Evolutionary conservation across 768 basidiomycete species (phyloP).

Genomic region (Serendipita indica): DNA sequence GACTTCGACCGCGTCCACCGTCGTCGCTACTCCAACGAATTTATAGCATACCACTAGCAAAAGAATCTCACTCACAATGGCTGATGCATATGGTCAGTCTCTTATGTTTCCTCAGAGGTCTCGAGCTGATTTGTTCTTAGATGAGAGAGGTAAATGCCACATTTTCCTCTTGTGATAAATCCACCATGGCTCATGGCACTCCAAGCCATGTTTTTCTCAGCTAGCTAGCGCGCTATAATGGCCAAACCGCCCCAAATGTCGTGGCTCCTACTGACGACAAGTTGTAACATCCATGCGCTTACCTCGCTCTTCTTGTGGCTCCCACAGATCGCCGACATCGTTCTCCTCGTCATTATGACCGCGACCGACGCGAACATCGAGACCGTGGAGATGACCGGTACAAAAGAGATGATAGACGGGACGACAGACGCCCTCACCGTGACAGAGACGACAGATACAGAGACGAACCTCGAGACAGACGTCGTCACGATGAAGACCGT

Average conservation of each 20-base stretch:
- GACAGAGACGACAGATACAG: slow-evolving; percentile 25
- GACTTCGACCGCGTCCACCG: not conserved
- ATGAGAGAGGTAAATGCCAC: slow-evolving; percentile 10
- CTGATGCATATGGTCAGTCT: not conserved
- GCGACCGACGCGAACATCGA: slow-evolving; percentile 14
- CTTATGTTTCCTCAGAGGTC: not conserved
- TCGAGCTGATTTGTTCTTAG: slow-evolving; percentile 4
- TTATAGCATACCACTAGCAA: not conserved
- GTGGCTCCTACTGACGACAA: not conserved
- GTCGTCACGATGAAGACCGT: slow-evolving; percentile 28
- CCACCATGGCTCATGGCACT: not conserved
- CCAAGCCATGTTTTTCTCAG: slow-evolving; percentile 7
- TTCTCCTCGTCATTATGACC: slow-evolving; percentile 23
- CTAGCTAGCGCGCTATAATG: not conserved
- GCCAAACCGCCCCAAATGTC: not conserved
- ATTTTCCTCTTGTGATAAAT: not conserved
- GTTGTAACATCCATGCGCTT: not conserved
- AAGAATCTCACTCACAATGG: not conserved
- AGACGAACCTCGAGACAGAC: slow-evolving; percentile 19
- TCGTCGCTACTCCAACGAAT: not conserved
- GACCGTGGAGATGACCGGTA: slow-evolving; percentile 35
- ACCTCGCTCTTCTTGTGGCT: slow-evolving; percentile 3
- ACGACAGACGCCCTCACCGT: slow-evolving; percentile 40
- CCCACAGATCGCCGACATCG: slow-evolving; percentile 25
- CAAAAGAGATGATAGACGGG: slow-evolving; percentile 35